Percentiles rank a stretch among this genome's conserved stretches.
These are phyloP conservation scores for Angomonas deanei DNA, from an alignment of 208 protist species.

Conservation along the genomic window DNA sequence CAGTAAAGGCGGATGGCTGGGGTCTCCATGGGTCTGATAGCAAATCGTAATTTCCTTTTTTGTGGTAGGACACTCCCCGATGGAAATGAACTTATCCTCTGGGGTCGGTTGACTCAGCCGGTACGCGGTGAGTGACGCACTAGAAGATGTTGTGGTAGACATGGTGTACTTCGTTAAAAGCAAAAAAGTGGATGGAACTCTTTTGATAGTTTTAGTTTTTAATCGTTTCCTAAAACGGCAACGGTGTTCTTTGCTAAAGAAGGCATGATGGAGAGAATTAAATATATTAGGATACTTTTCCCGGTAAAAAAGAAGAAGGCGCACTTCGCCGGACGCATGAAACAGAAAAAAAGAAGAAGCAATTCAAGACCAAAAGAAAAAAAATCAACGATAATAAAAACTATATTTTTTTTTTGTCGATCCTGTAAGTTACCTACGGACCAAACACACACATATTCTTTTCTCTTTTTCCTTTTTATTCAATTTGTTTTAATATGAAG, in stretches of 20 bases:
- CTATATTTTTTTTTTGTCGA: background rate
- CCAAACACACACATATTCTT: too few relatives aligned
- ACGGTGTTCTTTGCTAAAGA: background rate
- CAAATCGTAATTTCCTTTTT: slow-evolving; percentile 43
- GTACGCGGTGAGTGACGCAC: background rate
- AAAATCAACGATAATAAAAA: background rate
- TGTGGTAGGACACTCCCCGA: slow-evolving; percentile 43
- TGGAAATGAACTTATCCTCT: slow-evolving; percentile 37
- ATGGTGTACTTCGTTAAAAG: background rate
- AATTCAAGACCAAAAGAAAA: background rate
- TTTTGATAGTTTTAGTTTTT: too few relatives aligned
- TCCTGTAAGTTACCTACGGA: too few relatives aligned
- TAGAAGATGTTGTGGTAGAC: background rate
- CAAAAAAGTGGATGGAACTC: background rate
- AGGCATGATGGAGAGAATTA: background rate
- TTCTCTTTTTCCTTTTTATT: too few relatives aligned
- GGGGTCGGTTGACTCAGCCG: slow-evolving; percentile 17
- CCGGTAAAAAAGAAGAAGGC: background rate
- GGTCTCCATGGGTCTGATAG: slow-evolving; percentile 57
- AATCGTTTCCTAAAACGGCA: background rate
- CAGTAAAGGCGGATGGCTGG: slow-evolving; percentile 44
- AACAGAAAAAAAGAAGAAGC: background rate
- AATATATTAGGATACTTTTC: background rate
- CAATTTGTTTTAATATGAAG: slow-evolving; percentile 11
- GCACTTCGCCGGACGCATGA: background rate